Conservation (phyloP, 768 basidiomycete species). For the Cystobasidium onofrii region DNA sequence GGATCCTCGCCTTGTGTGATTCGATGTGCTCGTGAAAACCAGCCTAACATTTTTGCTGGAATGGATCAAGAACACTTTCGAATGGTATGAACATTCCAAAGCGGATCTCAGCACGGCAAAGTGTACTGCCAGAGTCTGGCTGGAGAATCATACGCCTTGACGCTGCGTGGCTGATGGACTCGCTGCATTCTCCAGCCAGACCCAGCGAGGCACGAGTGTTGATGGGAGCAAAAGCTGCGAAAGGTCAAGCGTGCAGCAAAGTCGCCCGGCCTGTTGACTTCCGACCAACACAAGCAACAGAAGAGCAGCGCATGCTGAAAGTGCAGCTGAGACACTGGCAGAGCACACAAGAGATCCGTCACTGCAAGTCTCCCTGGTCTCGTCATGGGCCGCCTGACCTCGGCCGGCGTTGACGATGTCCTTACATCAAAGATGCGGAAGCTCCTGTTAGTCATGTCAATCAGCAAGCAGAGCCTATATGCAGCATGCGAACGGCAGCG, state of each 20-base stretch:
- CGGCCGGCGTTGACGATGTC: background rate
- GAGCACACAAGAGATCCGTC: background rate
- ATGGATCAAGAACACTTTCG: background rate
- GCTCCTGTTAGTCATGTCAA: conserved; percentile 5
- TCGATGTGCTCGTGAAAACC: conserved; percentile 2
- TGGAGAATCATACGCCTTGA: background rate
- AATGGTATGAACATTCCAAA: no score
- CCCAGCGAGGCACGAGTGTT: conserved; percentile 15
- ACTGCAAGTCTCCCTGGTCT: background rate
- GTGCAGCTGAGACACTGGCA: background rate
- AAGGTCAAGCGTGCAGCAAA: background rate
- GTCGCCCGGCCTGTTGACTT: background rate
- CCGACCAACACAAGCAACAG: background rate
- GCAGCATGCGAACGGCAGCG: no score
- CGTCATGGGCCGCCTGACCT: conserved; percentile 9
- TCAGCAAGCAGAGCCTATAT: no score
- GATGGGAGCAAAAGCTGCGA: background rate
- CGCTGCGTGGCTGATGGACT: background rate
- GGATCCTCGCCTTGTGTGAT: background rate
- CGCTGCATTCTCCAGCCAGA: background rate
- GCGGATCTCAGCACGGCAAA: conserved; percentile 3
- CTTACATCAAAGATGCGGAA: background rate
- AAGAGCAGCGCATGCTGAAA: background rate
- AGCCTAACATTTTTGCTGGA: background rate
- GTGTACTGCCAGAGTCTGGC: background rate